Percentiles rank a stretch among this genome's conserved stretches.
These are phyloP conservation scores for Amaranthus tricolor DNA, from an alignment of 179 eudicot species.

Conservation along the genomic window DNA sequence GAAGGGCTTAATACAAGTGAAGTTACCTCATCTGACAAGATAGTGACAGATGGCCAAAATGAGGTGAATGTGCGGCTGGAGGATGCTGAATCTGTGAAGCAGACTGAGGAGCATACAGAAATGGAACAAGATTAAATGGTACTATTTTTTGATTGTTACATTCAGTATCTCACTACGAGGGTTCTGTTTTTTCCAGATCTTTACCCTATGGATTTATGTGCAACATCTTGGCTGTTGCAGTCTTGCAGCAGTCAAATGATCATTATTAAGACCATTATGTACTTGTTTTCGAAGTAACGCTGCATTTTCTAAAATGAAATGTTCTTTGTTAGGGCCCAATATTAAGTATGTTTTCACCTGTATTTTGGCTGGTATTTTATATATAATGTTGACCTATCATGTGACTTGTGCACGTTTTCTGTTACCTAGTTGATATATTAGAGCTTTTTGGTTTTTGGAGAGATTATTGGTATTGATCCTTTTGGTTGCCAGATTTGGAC, in stretches of 20 bases:
- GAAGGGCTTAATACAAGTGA: constrained; percentile 15
- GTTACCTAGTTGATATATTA: not conserved
- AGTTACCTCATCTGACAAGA: constrained; percentile 26
- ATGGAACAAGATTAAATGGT: constrained; percentile 35
- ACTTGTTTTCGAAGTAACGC: not conserved
- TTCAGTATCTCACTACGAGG: not conserved
- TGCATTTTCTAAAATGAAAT: not conserved
- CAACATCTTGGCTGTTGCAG: not conserved
- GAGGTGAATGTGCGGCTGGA: constrained; percentile 16
- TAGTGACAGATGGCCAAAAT: constrained; percentile 30
- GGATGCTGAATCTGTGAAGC: constrained; percentile 22
- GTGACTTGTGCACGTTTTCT: not conserved
- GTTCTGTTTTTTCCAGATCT: not conserved
- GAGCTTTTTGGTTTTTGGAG: not conserved
- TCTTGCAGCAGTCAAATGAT: not conserved
- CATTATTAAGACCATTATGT: not conserved
- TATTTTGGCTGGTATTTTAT: not conserved
- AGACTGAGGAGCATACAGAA: constrained; percentile 20
- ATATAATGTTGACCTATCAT: not conserved
- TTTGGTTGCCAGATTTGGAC: not conserved
- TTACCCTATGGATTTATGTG: not conserved
- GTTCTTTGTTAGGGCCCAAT: not conserved
- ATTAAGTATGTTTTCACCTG: not conserved
- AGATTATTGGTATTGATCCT: not conserved
- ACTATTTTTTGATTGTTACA: not conserved